Percentiles rank a stretch among this genome's conserved stretches.
Evolutionary conservation across 768 basidiomycete species (phyloP).

Genomic region (Hortiboletus flavorubellus): DNA sequence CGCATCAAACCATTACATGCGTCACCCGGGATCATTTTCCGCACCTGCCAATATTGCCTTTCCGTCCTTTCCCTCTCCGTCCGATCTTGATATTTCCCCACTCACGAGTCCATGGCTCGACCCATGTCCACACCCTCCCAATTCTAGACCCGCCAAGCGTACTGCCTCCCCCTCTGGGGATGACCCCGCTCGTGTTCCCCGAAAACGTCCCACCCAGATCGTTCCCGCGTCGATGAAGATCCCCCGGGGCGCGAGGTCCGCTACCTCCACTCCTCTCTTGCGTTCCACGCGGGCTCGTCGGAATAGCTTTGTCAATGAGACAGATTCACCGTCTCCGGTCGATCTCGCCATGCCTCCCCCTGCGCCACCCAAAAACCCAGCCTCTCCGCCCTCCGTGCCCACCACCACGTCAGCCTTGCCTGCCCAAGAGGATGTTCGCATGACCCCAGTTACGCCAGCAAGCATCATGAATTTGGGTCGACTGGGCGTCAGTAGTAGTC

Average conservation of each 20-base stretch:
- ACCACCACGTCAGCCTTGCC: constrained; percentile 2
- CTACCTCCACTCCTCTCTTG: constrained; percentile 58
- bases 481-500: constrained; percentile 48
- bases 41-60: constrained; percentile 78
- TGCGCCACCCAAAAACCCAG: constrained; percentile 42
- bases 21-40: constrained; percentile 48
- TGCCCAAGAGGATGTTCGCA: constrained; percentile 28
- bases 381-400: constrained; percentile 14
- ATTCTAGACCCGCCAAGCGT: constrained; percentile 41
- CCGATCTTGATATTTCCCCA: constrained; percentile 71
- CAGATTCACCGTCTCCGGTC: constrained; percentile 80
- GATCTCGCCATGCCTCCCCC: constrained; percentile 90
- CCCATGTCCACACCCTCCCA: constrained; percentile 43
- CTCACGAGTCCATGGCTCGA: constrained; percentile 81
- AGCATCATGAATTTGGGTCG: constrained; percentile 88
- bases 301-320: constrained; percentile 40
- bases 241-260: constrained; percentile 41
- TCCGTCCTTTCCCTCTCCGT: constrained; percentile 43
- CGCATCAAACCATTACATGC: constrained; percentile 26
- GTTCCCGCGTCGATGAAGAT: constrained; percentile 20
- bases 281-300: constrained; percentile 43
- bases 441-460: constrained; percentile 84
- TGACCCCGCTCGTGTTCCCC: constrained; percentile 42
- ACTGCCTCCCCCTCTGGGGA: constrained; percentile 56
- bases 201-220: constrained; percentile 53